phyloP scores from a whole-genome alignment of 257 asterid species.

The Marsdenia floribunda region DNA sequence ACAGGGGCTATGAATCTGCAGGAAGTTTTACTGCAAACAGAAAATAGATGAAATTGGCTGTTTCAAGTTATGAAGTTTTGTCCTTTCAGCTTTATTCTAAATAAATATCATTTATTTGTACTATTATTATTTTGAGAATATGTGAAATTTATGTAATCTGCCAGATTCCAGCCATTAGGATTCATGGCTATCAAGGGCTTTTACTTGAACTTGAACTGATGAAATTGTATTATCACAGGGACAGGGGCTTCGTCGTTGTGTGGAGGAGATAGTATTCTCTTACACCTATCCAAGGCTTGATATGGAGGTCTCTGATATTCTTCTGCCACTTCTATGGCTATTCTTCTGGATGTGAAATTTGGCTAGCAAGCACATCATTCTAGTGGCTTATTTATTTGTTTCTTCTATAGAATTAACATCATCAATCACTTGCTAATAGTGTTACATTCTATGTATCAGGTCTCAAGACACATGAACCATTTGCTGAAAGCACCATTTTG shows the following conservation, averaged over 20 bases:
- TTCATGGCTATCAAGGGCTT: neutral
- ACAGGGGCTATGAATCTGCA: neutral
- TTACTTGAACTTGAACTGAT: neutral
- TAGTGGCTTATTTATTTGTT: neutral
- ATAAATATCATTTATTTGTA: neutral
- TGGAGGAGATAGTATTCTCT: conserved; percentile 78
- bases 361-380: neutral
- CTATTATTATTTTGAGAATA: neutral
- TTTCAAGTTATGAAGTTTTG: neutral
- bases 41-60: neutral
- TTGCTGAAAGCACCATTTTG: conserved; percentile 93
- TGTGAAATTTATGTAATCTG: neutral
- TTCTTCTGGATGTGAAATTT: neutral
- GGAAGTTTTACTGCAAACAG: neutral
- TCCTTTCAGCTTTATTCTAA: neutral
- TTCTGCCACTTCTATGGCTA: neutral
- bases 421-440: conserved; percentile 5
- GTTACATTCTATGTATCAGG: conserved; percentile 38
- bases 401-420: neutral
- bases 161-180: neutral
- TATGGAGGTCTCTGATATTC: conserved; percentile 57
- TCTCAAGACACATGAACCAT: conserved; percentile 85
- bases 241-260: conserved; percentile 64
- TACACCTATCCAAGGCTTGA: conserved; percentile 93
- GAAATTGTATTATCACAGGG: conserved; percentile 32